Evolutionary conservation across 1,284 basidiomycete genomes (phyloP).

Genomic region (Ceratobasidium sp.): DNA sequence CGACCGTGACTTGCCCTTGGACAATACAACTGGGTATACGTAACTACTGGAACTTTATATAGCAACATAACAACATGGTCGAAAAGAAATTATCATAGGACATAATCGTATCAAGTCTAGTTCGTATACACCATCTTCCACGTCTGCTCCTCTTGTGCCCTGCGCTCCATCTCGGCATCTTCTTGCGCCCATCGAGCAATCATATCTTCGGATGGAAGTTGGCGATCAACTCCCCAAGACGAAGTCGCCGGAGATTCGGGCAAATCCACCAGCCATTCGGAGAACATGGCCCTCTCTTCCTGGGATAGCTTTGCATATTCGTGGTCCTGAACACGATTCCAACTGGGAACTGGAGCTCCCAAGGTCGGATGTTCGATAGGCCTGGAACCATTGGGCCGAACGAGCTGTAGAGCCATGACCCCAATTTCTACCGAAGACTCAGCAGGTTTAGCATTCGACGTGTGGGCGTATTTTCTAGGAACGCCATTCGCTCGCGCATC

Average conservation of each 20-base stretch:
- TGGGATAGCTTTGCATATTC: background rate
- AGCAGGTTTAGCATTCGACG: background rate
- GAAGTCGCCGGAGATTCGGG: background rate
- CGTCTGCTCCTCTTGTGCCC: background rate
- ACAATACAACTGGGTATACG: too few species aligned
- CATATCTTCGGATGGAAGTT: background rate
- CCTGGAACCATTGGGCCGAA: background rate
- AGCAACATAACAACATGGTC: too few species aligned
- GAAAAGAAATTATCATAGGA: too few species aligned
- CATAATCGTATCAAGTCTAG: too few species aligned
- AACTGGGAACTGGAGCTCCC: background rate
- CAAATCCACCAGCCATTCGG: background rate
- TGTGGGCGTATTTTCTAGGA: background rate
- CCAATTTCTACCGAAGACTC: background rate
- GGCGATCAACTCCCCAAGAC: background rate
- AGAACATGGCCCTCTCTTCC: background rate
- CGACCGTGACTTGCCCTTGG: too few species aligned
- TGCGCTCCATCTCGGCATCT: background rate
- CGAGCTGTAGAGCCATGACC: background rate
- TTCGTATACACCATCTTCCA: too few species aligned
- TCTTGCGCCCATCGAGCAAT: background rate
- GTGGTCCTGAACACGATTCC: background rate
- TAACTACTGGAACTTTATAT: too few species aligned
- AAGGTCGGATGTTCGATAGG: background rate
- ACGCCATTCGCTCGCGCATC: conserved; percentile 3